These are phyloP conservation scores for Punctularia strigosozonata DNA, from an alignment of 768 basidiomycete species.

Conservation along the genomic window DNA sequence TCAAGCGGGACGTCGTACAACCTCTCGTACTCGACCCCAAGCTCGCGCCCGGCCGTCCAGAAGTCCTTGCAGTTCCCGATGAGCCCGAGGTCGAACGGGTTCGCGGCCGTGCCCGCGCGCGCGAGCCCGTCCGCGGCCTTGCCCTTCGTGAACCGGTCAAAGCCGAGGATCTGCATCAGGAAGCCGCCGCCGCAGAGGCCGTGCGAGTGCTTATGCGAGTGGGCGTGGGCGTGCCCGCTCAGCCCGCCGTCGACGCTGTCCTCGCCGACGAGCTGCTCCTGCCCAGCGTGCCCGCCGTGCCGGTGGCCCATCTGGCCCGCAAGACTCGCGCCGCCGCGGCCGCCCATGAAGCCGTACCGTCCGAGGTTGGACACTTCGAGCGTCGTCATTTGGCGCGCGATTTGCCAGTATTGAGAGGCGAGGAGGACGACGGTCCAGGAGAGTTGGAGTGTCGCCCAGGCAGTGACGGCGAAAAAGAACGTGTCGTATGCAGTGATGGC, in stretches of 20 bases:
- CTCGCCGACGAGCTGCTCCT: constrained; percentile 21
- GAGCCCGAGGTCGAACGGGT: constrained; percentile 86
- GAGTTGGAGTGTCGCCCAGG: constrained; percentile 91
- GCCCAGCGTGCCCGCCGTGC: too few relatives aligned
- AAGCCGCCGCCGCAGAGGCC: constrained; percentile 42
- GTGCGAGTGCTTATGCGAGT: constrained; percentile 26
- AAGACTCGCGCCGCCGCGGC: constrained; percentile 60
- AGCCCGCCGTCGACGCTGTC: constrained; percentile 37
- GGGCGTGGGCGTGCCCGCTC: constrained; percentile 32
- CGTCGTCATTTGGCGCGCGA: constrained; percentile 90
- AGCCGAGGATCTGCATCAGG: constrained; percentile 82
- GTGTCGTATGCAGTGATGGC: constrained; percentile 58
- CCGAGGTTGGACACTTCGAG: constrained; percentile 93
- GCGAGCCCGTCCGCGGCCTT: constrained; percentile 81
- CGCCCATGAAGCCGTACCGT: constrained; percentile 95
- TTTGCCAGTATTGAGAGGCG: constrained; percentile 82
- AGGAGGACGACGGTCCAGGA: constrained; percentile 88
- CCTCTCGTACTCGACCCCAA: constrained; percentile 84
- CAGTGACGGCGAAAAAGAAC: constrained; percentile 71
- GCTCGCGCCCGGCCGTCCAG: constrained; percentile 76
- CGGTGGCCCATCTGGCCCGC: constrained; percentile 70
- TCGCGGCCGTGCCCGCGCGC: constrained; percentile 61
- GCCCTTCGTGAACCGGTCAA: constrained; percentile 90
- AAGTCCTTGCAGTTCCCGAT: constrained; percentile 84
- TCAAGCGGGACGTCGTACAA: constrained; percentile 85